These are phyloP conservation scores for Exophiala lecanii-corni DNA, from an alignment of 2,329 filamentous ascomycete genomes.

Conservation along the genomic window DNA sequence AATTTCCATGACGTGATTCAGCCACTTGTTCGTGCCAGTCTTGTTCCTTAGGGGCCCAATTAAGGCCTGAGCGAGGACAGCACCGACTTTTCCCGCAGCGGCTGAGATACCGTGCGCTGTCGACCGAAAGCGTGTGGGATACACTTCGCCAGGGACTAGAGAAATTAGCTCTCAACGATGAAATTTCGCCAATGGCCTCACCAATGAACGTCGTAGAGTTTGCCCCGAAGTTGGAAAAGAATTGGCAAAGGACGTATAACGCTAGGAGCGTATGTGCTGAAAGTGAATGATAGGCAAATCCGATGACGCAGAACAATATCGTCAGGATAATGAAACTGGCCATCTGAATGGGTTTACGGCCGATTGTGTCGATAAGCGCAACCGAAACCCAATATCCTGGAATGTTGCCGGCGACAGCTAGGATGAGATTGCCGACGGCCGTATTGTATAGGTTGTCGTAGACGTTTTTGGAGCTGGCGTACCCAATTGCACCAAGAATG, in stretches of 20 bases:
- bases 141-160: conserved; percentile 60
- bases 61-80: conserved; percentile 61
- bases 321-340: conserved; percentile 56
- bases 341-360: conserved; percentile 70
- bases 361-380: conserved; percentile 65
- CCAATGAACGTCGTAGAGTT: conserved; percentile 61
- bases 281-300: conserved; percentile 53
- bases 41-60: conserved; percentile 59
- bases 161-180: neutral
- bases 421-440: conserved; percentile 70
- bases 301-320: conserved; percentile 57
- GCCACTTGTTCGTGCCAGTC: conserved; percentile 52
- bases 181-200: neutral
- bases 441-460: conserved; percentile 69
- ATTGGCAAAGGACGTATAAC: conserved; percentile 60
- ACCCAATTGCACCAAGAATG: conserved; percentile 68
- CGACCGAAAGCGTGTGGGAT: conserved; percentile 58
- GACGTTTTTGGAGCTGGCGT: conserved; percentile 56
- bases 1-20: conserved; percentile 61
- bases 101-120: conserved; percentile 61
- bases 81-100: conserved; percentile 62
- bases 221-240: conserved; percentile 62
- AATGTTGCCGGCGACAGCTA: conserved; percentile 71
- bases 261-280: conserved; percentile 48
- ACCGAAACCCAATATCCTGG: conserved; percentile 81